Evolutionary conservation across 164 flowering plant species (phyloP).

Genomic region (Nelumbo lutea): DNA sequence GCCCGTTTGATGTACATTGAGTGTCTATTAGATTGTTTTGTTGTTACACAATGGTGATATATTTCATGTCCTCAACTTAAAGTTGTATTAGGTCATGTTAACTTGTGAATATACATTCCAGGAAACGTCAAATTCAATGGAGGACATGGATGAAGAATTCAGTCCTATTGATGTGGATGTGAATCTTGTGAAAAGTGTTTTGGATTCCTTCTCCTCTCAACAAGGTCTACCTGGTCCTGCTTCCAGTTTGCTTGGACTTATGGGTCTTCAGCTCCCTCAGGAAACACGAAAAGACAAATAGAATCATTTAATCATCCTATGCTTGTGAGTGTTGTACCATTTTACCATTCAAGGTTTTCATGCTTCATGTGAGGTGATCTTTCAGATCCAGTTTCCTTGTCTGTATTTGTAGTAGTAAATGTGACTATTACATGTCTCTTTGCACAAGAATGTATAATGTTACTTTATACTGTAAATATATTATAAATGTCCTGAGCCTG

Average conservation of each 20-base stretch:
- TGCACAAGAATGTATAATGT: too few species aligned
- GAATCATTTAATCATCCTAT: constrained; percentile 5
- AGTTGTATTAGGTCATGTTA: too few species aligned
- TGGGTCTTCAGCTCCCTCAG: constrained; percentile 78
- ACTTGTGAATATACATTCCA: constrained; percentile 19
- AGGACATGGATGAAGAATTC: constrained; percentile 57
- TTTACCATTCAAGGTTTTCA: too few species aligned
- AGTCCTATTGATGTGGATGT: constrained; percentile 87
- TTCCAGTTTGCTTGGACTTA: constrained; percentile 84
- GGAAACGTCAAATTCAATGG: constrained; percentile 47
- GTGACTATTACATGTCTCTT: too few species aligned
- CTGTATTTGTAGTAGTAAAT: too few species aligned
- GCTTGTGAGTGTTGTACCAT: too few species aligned
- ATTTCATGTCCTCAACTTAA: too few species aligned
- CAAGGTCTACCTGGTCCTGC: constrained; percentile 95
- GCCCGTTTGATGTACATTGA: background rate
- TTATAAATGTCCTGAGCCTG: too few species aligned
- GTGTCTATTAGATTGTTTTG: background rate
- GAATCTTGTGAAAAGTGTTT: constrained; percentile 83
- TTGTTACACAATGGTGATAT: too few species aligned
- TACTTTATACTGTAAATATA: too few species aligned
- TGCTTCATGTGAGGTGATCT: too few species aligned
- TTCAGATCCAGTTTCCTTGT: too few species aligned
- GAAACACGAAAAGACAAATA: constrained; percentile 49
- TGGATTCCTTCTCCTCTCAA: constrained; percentile 90